Evolutionary conservation across 805 yeast genomes (phyloP), one percentile per base, ranked within the genome.

Genomic region (Sugiyamaella lignohabitans): DNA sequence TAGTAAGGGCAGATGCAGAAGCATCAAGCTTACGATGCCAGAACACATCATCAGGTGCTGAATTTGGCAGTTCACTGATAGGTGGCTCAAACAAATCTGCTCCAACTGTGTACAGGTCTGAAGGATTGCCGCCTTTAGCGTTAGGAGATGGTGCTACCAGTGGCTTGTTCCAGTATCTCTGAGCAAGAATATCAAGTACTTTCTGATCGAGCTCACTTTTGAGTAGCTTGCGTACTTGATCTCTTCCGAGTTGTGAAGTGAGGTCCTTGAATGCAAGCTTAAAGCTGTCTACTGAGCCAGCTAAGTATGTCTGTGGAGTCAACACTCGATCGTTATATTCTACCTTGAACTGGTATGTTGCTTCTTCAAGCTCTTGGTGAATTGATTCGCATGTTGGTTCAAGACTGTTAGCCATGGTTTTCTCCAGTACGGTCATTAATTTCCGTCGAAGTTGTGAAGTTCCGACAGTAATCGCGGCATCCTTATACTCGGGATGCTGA

Each of bases 241-340:
- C 78, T 52, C 97, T 75, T 2, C 94, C 87, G 59, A 91, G 87
- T 48, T 76, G 76, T 51, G 80, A 82, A 56, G 89, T 82, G 55
- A 94, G 76, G 52, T 91, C 96, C 62, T 93, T 91, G 49, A 91
- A 81, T 0, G 87, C 82, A 35, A 84, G 72, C 63, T 93, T 93
- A 59, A 94, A 73, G 42, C 84, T 70, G 64, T 93, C 99, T 29
- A 93, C 78, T 47, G 93, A 87, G 60, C 86, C 91, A 19, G 97
- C 95, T 56, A 93, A 73, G 61, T 93, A 93, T 49, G 95, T 87
- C 59, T 88, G 93, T 14, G 98, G 95, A 0, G 99, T 93, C 53
- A 93, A 72, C 30, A 84, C 86, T 45, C 97, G 78, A 65, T 93
- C 99, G 61, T 93, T 93, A 66, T 88, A 93, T 64, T 93, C 97